Evolutionary conservation across 352 stramenopile genomes (phyloP).

Genomic region (Pythium chondricola): DNA sequence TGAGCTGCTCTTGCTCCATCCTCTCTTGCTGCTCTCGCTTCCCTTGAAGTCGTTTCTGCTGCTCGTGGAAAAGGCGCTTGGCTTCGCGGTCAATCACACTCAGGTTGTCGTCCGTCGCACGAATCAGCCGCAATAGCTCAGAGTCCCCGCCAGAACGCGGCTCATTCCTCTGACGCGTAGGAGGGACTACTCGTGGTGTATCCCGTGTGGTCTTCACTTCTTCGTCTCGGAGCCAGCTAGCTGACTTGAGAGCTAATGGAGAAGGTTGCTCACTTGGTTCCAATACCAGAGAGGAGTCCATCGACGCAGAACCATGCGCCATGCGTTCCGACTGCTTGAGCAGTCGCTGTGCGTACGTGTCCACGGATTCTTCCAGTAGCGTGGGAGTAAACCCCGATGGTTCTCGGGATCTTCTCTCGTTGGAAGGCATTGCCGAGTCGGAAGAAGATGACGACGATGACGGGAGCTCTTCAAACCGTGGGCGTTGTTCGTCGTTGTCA

Average conservation of each 20-base stretch:
- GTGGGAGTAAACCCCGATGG: conserved; percentile 1
- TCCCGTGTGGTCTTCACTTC: too few relatives aligned
- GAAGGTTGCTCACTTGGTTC: background rate
- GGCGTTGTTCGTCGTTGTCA: background rate
- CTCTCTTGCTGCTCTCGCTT: conserved; percentile 7
- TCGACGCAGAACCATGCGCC: too few relatives aligned
- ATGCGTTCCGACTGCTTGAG: conserved; percentile 1
- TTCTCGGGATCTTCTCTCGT: too few relatives aligned
- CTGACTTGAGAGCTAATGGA: background rate
- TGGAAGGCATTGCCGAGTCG: too few relatives aligned
- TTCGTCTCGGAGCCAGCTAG: background rate
- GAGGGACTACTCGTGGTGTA: too few relatives aligned
- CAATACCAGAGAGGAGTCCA: too few relatives aligned
- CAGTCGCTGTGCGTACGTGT: conserved; percentile 6
- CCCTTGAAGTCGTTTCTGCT: conserved; percentile 28
- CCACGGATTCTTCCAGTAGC: conserved; percentile 7
- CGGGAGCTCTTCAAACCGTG: conserved; percentile 8
- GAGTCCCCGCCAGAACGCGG: conserved; percentile 1
- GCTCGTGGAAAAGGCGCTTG: conserved; percentile 34
- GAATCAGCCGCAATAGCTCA: conserved; percentile 37
- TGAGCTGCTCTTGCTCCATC: conserved; percentile 1
- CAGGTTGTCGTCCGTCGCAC: conserved; percentile 63
- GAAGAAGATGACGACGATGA: conserved; percentile 4
- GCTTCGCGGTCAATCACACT: conserved; percentile 58
- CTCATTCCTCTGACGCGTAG: background rate